These are phyloP conservation scores for Lactarius evosmus DNA, from an alignment of 768 basidiomycete genomes.

Conservation along the genomic window DNA sequence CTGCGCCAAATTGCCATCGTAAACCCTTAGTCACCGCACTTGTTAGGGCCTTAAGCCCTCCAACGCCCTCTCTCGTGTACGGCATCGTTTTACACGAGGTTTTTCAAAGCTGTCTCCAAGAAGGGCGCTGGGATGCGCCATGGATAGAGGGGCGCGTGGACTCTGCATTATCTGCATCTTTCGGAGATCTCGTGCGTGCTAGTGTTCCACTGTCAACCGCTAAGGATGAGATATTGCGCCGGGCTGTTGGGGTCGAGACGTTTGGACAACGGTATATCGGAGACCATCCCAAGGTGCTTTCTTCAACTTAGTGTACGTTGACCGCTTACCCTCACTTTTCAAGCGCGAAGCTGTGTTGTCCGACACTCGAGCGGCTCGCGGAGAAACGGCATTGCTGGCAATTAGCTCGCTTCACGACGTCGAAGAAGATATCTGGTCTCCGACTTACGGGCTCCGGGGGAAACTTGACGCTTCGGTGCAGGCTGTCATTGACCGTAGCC, in stretches of 20 bases:
- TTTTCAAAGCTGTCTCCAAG: slow-evolving; percentile 72
- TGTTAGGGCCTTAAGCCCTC: slow-evolving; percentile 55
- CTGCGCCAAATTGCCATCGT: slow-evolving; percentile 76
- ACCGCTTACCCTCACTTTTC: slow-evolving; percentile 8
- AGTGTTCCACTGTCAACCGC: slow-evolving; percentile 60
- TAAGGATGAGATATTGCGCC: slow-evolving; percentile 53
- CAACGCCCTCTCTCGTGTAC: slow-evolving; percentile 73
- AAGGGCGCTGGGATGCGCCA: slow-evolving; percentile 56
- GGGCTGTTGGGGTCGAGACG: slow-evolving; percentile 60
- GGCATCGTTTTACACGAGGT: slow-evolving; percentile 93
- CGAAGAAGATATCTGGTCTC: slow-evolving; percentile 98
- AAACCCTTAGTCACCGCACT: slow-evolving; percentile 77
- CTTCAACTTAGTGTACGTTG: slow-evolving; percentile 3
- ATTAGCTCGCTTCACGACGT: slow-evolving; percentile 77
- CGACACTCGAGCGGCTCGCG: slow-evolving; percentile 56
- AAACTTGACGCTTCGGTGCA: slow-evolving; percentile 91
- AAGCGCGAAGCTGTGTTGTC: slow-evolving; percentile 64
- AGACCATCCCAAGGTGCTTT: slow-evolving; percentile 56
- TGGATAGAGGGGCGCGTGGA: slow-evolving; percentile 63
- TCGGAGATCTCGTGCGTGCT: slow-evolving; percentile 62
- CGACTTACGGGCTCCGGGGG: slow-evolving; percentile 90
- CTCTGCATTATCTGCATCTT: slow-evolving; percentile 48
- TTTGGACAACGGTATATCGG: slow-evolving; percentile 70
- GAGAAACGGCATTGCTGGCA: slow-evolving; percentile 57
- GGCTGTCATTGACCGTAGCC: slow-evolving; percentile 47